Evolutionary conservation across 768 basidiomycete species (phyloP), one percentile per base, ranked within the genome.

Genomic region (Tephrocybe sp.): DNA sequence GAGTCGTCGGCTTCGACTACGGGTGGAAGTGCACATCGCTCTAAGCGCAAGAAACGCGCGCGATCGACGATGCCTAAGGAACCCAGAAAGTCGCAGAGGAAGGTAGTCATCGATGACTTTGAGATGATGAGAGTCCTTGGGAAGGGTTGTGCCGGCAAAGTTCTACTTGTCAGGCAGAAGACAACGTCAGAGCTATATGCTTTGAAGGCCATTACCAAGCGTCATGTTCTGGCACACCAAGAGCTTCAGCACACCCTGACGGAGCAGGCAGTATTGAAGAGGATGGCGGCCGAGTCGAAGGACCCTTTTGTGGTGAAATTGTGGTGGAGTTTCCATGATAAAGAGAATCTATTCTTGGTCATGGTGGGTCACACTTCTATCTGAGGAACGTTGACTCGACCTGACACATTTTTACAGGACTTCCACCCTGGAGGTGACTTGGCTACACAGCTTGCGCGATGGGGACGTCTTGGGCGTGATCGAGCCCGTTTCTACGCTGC

Each of bases 291-390:
- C 3, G 85, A 88, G 60, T 81, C 84, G 51, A 79, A 81, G 60
- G 93, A 98, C 65, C 93, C 93, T 10, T 99, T 98, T 67, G 90
- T 98, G 46, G 93, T 98, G 54, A 92, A 88, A 67, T 81, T 99
- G 15, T 91, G 93, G 84, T 95, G 91, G 88, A 90, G 90, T 69
- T 99, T 98, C 74, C 95, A 98, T 69, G 95, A 98, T 71, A 90
- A 90, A 72, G 93, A 98, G 68, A 96, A 97, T 65, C 71, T 98
- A 56, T 98, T 95, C 72, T 81, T 99, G 63, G 93, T 98, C 38
- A 95, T 99, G 89, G 90, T 88, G 54, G 60, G 71, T 74, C 4
- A 3, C 38, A 18, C 55, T 57, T 21, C 60, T 47, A 55, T 52
- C 18, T 40, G 20, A 45, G 38, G 43, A 32, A n/a, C 51, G 49